Conservation (phyloP, 2,329 filamentous ascomycete genomes). For the Scedosporium apiospermum region DNA sequence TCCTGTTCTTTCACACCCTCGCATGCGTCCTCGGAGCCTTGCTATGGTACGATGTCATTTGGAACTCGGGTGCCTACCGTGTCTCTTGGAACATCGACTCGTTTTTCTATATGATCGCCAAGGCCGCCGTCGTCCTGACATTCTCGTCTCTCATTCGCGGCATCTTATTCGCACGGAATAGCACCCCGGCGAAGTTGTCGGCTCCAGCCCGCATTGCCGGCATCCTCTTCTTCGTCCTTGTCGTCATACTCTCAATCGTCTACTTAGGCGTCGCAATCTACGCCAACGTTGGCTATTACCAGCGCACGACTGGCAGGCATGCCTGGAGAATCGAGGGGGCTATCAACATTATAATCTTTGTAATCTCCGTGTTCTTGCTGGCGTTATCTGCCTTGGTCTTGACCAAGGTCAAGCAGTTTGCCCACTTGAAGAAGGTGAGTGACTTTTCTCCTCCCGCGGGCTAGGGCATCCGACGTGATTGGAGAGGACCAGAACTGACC, state of each 20-base stretch:
- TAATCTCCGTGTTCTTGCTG: neutral
- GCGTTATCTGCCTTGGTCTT: neutral
- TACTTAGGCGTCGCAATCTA: neutral
- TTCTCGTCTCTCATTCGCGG: neutral
- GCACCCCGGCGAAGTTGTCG: neutral
- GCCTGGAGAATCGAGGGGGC: neutral
- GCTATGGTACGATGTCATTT: neutral
- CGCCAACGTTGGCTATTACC: neutral
- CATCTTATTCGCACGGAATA: neutral
- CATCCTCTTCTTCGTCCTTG: neutral
- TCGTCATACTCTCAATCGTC: neutral
- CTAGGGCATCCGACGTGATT: neutral
- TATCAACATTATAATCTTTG: neutral
- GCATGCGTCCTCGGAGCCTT: neutral
- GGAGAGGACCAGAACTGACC: neutral
- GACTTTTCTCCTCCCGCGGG: neutral
- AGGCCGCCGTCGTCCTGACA: neutral
- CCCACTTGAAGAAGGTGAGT: conserved; percentile 1
- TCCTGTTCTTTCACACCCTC: neutral
- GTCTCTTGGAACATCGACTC: neutral
- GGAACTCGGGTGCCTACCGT: neutral
- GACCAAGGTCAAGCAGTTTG: neutral
- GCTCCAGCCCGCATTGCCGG: neutral
- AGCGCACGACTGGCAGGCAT: too few relatives aligned
- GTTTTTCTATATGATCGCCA: neutral